Evolutionary conservation across 441 rosid genomes (phyloP).

Genomic region (Theobroma grandiflorum): DNA sequence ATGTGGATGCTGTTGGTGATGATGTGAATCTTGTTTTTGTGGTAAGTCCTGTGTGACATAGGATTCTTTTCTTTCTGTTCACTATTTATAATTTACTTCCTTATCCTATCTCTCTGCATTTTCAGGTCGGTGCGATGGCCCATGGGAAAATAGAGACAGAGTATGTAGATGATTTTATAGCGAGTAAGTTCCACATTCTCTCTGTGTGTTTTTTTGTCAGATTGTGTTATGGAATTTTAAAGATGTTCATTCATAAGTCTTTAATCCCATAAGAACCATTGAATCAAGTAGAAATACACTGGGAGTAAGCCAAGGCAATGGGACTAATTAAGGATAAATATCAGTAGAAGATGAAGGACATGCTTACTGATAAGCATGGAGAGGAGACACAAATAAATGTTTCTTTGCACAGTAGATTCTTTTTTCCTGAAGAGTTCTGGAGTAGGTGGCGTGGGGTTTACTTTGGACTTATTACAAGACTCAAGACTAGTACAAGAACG

Average conservation of each 20-base stretch:
- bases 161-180: constrained; percentile 73
- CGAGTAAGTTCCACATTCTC: constrained; percentile 50
- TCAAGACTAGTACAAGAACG: background rate
- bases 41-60: constrained; percentile 49
- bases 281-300: background rate
- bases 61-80: background rate
- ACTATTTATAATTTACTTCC: background rate
- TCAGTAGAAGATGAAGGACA: background rate
- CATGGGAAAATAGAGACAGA: constrained; percentile 82
- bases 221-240: background rate
- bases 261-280: background rate
- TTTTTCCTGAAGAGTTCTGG: background rate
- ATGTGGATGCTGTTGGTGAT: constrained; percentile 53
- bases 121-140: constrained; percentile 91
- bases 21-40: constrained; percentile 79
- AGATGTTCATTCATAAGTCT: background rate
- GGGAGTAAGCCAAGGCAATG: background rate
- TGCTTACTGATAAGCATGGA: background rate
- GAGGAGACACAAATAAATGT: background rate
- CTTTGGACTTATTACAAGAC: background rate
- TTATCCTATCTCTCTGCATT: constrained; percentile 5
- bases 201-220: background rate
- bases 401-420: background rate
- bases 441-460: background rate
- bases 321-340: background rate